Evolutionary conservation across 1,284 basidiomycete species (phyloP), one percentile per base, ranked within the genome.

Genomic region (Rhodotorula glutinis): DNA sequence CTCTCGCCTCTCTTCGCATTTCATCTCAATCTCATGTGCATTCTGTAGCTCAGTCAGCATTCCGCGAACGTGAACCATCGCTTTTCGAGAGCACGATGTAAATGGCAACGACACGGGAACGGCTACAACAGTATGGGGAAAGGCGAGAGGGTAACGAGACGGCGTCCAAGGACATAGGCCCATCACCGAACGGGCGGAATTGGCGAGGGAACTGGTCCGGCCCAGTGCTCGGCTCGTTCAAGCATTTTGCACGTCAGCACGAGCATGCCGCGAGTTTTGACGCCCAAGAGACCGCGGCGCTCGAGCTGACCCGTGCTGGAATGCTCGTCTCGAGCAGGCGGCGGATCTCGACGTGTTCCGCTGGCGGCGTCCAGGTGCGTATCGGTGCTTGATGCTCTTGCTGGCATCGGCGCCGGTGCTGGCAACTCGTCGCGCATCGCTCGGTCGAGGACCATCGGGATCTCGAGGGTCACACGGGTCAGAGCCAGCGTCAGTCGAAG

Each of bases 401-500:
- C 49, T 30, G 11, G 49, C 27, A 16, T 27, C 25, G 49, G 21
- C n/a, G 47, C 11, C 23, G 47, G 13, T 47, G 46, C 7, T 21
- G 47, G 57, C 19, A 33, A 47, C 66, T 75, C 73, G 53, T 74
- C 76, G 56, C 76, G 72, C 71, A 91, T 82, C 0, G 88, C 89
- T 54, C 81, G 82, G 76, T 92, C 90, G 30, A 92, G 82, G 1
- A 85, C 87, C 70, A 91, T 83, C 4, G 90, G 90, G 13, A 91
- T 84, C 62, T 83, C 84, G 64, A 92, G 83, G 19, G 89, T 88
- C 73, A 91, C 87, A n/a, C 90, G 83, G 3, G 87, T 88, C 57
- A 92, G 83, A 72, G 88, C 87, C 43, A 91, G 84, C 21, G 88
- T 88, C 33, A 92, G 81, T 9, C 88, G 83, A 2, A 87, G 86